Conservation (phyloP, 768 basidiomycete genomes). For the Phylloporus sp. region DNA sequence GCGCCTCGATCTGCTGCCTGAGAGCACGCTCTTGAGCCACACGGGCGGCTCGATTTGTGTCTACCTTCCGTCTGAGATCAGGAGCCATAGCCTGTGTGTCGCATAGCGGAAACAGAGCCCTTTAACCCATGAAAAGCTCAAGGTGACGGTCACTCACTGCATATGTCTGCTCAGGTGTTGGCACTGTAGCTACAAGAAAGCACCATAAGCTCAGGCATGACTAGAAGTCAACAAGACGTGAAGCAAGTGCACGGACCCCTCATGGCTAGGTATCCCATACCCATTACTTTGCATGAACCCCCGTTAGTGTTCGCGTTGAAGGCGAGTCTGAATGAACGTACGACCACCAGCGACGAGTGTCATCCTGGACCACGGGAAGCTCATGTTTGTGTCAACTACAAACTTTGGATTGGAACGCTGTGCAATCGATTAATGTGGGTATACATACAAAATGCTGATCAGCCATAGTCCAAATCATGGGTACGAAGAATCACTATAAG, state of each 20-base stretch:
- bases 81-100: constrained; percentile 54
- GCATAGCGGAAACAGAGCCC: not conserved
- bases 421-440: constrained; percentile 15
- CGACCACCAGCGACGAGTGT: constrained; percentile 42
- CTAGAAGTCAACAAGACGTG: not conserved
- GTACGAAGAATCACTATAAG: constrained; percentile 4
- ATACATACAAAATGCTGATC: constrained; percentile 8
- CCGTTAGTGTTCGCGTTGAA: constrained; percentile 4
- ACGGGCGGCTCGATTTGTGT: constrained; percentile 52
- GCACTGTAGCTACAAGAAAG: constrained; percentile 29
- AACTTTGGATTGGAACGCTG: too few relatives aligned
- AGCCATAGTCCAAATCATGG: constrained; percentile 9
- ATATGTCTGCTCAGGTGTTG: constrained; percentile 36
- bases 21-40: constrained; percentile 51
- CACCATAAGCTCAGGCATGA: too few relatives aligned
- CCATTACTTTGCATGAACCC: constrained; percentile 41
- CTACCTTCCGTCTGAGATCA: constrained; percentile 60
- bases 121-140: not conserved
- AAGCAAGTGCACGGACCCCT: constrained; percentile 40
- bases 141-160: constrained; percentile 21
- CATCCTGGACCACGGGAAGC: constrained; percentile 58
- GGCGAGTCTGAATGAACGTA: constrained; percentile 32
- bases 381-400: constrained; percentile 37
- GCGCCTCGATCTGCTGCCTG: constrained; percentile 48
- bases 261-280: constrained; percentile 57